Percentiles rank a stretch among this genome's conserved stretches.
Conservation (phyloP, 2,329 filamentous ascomycete species). For the Ramichloridium luteum region DNA sequence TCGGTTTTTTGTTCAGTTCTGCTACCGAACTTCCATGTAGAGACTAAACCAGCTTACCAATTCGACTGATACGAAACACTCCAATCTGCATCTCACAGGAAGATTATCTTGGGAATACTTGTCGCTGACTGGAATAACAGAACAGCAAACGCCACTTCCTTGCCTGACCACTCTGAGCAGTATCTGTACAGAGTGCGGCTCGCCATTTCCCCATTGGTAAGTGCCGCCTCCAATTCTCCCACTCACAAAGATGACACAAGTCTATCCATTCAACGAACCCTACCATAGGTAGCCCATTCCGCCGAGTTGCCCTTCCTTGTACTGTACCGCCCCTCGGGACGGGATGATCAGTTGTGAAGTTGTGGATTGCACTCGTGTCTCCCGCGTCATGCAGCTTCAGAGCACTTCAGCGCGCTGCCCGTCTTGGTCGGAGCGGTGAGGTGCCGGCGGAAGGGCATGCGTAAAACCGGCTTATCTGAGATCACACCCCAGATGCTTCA, state of each 20-base stretch:
- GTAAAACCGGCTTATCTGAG: conserved; percentile 29
- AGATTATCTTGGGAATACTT: too few species aligned
- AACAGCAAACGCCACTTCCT: too few species aligned
- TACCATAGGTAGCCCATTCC: conserved; percentile 21
- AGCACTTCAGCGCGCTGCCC: conserved; percentile 21
- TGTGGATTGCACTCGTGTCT: conserved; percentile 16
- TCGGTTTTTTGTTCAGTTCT: conserved; percentile 31
- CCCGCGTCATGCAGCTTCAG: conserved; percentile 24
- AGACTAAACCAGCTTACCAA: conserved; percentile 28
- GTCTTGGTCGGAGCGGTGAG: conserved; percentile 24
- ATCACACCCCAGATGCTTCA: conserved; percentile 1
- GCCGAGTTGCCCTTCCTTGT: conserved; percentile 27
- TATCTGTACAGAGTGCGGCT: conserved; percentile 1
- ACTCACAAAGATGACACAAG: conserved; percentile 26
- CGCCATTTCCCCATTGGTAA: conserved; percentile 8
- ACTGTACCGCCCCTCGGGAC: conserved; percentile 22
- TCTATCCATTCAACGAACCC: conserved; percentile 31
- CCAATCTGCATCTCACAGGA: too few species aligned
- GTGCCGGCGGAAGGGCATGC: conserved; percentile 28
- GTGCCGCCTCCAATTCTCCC: conserved; percentile 3
- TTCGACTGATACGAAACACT: conserved; percentile 26
- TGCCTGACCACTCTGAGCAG: conserved; percentile 1
- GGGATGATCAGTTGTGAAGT: conserved; percentile 31
- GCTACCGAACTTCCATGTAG: conserved; percentile 28
- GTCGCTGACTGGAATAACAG: too few species aligned